These are phyloP conservation scores for Microcyclospora pomicola DNA, from an alignment of 2,329 filamentous ascomycete genomes.

Conservation along the genomic window DNA sequence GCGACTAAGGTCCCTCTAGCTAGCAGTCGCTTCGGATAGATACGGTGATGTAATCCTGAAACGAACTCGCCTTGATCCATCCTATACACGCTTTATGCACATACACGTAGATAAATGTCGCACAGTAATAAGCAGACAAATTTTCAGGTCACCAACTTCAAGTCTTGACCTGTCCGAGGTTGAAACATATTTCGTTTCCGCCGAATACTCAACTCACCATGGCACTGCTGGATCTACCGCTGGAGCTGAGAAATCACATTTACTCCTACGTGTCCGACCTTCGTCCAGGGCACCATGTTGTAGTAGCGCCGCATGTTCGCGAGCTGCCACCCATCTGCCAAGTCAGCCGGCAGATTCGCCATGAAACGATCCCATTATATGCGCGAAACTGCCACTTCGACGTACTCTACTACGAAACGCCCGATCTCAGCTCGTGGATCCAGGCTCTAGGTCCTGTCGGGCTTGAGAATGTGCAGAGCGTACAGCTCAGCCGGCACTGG, in stretches of 20 bases:
- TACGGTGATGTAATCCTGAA: too few relatives aligned
- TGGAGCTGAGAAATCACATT: constrained; percentile 3
- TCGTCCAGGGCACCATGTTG: constrained; percentile 3
- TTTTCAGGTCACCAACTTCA: too few relatives aligned
- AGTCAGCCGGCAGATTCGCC: constrained; percentile 7
- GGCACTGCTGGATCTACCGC: constrained; percentile 1
- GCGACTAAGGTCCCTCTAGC: too few relatives aligned
- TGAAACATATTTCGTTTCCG: too few relatives aligned
- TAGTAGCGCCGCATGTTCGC: constrained; percentile 6
- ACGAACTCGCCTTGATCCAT: too few relatives aligned
- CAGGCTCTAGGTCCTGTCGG: constrained; percentile 3
- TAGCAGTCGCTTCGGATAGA: too few relatives aligned
- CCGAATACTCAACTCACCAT: too few relatives aligned
- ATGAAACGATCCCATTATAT: constrained; percentile 14
- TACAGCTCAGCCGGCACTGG: constrained; percentile 16
- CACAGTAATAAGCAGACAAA: too few relatives aligned
- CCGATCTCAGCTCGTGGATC: constrained; percentile 9
- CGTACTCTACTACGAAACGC: constrained; percentile 5
- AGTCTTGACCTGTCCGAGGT: too few relatives aligned
- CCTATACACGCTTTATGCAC: too few relatives aligned
- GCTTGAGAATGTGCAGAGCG: constrained; percentile 7
- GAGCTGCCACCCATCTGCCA: constrained; percentile 14
- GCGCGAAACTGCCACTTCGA: constrained; percentile 10
- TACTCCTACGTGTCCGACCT: constrained; percentile 11
- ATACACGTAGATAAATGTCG: too few relatives aligned